Evolutionary conservation across 2,329 filamentous ascomycete species (phyloP), one percentile per base, ranked within the genome.

Genomic region (Colletotrichum sp.): DNA sequence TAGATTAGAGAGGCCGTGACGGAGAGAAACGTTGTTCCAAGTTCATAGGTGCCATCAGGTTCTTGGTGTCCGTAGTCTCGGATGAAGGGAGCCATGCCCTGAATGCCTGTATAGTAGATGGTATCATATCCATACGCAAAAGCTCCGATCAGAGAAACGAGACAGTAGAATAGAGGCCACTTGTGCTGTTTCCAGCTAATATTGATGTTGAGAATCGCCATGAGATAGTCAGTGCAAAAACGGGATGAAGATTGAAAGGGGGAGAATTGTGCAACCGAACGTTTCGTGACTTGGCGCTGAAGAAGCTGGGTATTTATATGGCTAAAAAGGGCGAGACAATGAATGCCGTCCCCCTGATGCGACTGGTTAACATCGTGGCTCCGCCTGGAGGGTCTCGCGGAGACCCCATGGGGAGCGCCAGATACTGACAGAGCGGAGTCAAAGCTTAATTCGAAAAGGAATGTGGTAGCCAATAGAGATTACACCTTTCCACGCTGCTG

Each of bases 1-100:
- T 86, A 84, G 78, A 86, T 86, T 79, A 84, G 82, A 71, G 83
- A 85, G 16, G 83, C 83, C 82, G 83, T 85, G 78, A 82, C 70
- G 30, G 82, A 66, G 24, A 66, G 39, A 28, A 59, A 59, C 24
- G 55, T 59, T 2, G 24, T 59, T 59, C 55, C 55, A 6, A 59
- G 55, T 59, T 59, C 55, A 5, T 59, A 28, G 13, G 55, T 26
- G 21, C 55, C 55, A 59, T 59, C 24, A 10, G 55, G 5, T 1
- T 59, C 6, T 59, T 28, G 55, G 16, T 59, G 8, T 59, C 55
- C 55, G 55, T 28, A 59, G 24, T 59, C 55, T 24, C 24, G 55
- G 55, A 59, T 59, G 8, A 59, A 59, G 21, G 55, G 24, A 18
- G 15, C 24, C 55, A 59, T 59, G 55, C 55, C 55, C 55, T 59